A percentile compares a stretch with the other conserved stretches of the same genome.
phyloP scores from a whole-genome alignment of 2,329 filamentous ascomycete genomes.

The Blastomyces gilchristii region DNA sequence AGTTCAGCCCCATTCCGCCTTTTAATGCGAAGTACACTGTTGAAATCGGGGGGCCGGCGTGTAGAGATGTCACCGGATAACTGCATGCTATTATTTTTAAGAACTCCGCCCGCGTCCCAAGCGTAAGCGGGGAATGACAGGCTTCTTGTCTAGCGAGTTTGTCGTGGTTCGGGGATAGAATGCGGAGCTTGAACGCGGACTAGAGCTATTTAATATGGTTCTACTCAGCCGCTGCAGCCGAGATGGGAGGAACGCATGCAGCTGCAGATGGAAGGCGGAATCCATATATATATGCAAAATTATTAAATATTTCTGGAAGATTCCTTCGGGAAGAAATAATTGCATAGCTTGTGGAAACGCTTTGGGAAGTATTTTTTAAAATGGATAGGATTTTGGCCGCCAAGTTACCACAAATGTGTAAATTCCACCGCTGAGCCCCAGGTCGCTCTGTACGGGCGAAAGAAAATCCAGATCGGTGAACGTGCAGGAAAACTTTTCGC shows the following conservation, averaged over 20 bases:
- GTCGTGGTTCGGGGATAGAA: too few relatives aligned
- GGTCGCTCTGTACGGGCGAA: too few relatives aligned
- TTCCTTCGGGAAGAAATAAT: not conserved
- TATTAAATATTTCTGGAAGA: not conserved
- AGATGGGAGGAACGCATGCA: not conserved
- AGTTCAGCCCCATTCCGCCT: too few relatives aligned
- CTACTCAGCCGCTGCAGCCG: too few relatives aligned
- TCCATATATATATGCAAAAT: not conserved
- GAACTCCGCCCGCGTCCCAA: not conserved
- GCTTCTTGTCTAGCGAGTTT: too few relatives aligned
- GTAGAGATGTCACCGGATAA: not conserved
- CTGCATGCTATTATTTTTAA: not conserved
- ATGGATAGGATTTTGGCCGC: not conserved
- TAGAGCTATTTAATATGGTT: too few relatives aligned
- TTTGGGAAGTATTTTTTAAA: not conserved
- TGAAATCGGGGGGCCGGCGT: not conserved
- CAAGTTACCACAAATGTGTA: not conserved
- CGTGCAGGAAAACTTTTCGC: too few relatives aligned
- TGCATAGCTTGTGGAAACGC: not conserved
- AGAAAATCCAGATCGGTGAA: too few relatives aligned
- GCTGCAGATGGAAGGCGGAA: not conserved
- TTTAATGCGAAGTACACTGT: not conserved
- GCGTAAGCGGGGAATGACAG: not conserved
- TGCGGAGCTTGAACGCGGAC: too few relatives aligned
- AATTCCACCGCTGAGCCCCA: not conserved